phyloP scores from a whole-genome alignment of 1,284 basidiomycete species.

The Sanghuangporus sanghuang region DNA sequence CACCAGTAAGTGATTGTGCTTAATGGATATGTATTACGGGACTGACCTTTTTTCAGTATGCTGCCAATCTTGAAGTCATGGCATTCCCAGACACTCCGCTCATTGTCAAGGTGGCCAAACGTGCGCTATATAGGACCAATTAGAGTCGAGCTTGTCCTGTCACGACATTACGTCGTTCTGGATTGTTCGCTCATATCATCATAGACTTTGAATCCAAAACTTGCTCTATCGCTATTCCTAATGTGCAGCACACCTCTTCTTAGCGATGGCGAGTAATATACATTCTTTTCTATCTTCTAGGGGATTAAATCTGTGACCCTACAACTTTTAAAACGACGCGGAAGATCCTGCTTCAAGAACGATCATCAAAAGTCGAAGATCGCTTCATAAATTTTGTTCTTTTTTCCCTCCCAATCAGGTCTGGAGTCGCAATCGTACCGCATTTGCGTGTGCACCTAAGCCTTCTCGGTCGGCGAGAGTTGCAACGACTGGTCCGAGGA shows the following conservation, averaged over 20 bases:
- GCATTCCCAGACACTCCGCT: constrained; percentile 89
- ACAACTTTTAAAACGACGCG: background rate
- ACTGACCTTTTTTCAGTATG: constrained; percentile 56
- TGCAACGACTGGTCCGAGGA: constrained; percentile 85
- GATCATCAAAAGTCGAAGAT: background rate
- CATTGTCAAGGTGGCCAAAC: constrained; percentile 88
- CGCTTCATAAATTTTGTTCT: background rate
- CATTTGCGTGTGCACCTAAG: constrained; percentile 90
- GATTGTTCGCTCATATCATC: background rate
- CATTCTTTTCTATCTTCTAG: background rate
- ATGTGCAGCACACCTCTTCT: background rate
- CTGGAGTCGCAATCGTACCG: constrained; percentile 66
- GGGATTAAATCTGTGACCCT: background rate
- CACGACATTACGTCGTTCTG: background rate
- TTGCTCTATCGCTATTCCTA: constrained; percentile 1
- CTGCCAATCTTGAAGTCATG: constrained; percentile 80
- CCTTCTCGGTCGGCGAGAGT: constrained; percentile 95
- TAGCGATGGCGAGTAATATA: constrained; percentile 11
- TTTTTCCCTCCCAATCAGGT: constrained; percentile 18
- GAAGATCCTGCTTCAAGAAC: background rate
- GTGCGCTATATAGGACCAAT: constrained; percentile 85
- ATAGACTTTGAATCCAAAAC: constrained; percentile 4
- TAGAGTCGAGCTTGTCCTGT: constrained; percentile 30
- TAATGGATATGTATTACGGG: background rate
- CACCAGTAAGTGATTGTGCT: constrained; percentile 66